Conservation (phyloP, 345 rosid species). For the Eucalyptus microcorys region DNA sequence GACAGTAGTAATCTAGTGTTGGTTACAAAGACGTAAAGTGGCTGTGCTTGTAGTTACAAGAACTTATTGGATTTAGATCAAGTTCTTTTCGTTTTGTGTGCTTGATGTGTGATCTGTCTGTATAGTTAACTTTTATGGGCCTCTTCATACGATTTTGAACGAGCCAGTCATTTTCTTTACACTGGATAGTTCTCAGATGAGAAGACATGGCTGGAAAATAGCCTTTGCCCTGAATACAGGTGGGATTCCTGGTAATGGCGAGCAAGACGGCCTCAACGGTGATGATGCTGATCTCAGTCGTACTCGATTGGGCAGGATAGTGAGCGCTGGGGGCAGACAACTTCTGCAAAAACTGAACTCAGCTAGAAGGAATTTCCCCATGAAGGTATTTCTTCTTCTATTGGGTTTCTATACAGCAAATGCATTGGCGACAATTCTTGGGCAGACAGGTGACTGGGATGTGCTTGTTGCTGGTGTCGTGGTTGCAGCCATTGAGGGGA, state of each 20-base stretch:
- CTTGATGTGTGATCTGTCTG: background rate
- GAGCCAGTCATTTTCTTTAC: background rate
- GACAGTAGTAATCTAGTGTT: background rate
- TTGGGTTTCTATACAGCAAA: slow-evolving; percentile 95
- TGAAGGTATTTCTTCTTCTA: slow-evolving; percentile 77
- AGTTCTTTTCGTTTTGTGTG: background rate
- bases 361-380: slow-evolving; percentile 78
- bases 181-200: slow-evolving; percentile 21
- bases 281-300: slow-evolving; percentile 56
- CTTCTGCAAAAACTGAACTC: slow-evolving; percentile 68
- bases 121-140: background rate
- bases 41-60: background rate
- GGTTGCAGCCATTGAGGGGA: slow-evolving; percentile 92
- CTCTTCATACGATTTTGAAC: background rate
- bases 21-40: background rate
- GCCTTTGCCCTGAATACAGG: slow-evolving; percentile 74
- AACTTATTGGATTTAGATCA: background rate
- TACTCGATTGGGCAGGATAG: slow-evolving; percentile 83
- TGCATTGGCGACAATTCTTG: slow-evolving; percentile 94
- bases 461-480: slow-evolving; percentile 89
- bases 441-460: slow-evolving; percentile 99
- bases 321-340: slow-evolving; percentile 71
- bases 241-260: slow-evolving; percentile 46
- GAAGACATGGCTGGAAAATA: slow-evolving; percentile 35
- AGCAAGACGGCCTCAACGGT: slow-evolving; percentile 30